Percentiles rank a stretch among this genome's conserved stretches.
Conservation (phyloP, 2,329 filamentous ascomycete genomes). For the Ascocoryne sarcoides region DNA sequence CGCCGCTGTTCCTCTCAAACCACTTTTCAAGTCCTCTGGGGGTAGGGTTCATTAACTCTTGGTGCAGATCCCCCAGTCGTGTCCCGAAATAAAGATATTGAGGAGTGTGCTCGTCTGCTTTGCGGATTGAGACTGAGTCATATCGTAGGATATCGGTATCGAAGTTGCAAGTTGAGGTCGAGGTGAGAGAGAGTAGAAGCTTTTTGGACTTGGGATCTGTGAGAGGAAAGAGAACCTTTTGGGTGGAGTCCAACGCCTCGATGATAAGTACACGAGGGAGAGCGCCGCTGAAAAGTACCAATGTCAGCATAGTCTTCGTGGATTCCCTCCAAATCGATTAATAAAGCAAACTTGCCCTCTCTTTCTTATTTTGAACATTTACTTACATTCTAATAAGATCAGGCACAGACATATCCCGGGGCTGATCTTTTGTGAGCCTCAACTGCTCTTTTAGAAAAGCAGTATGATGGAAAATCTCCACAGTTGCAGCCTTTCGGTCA, state of each 20-base stretch:
- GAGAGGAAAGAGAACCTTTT: conserved; percentile 21
- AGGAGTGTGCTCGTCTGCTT: conserved; percentile 15
- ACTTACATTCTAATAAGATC: conserved; percentile 11
- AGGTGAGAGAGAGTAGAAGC: conserved; percentile 12
- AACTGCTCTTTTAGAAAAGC: conserved; percentile 27
- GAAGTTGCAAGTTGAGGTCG: conserved; percentile 10
- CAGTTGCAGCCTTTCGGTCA: conserved; percentile 19
- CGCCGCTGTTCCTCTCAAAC: conserved; percentile 23
- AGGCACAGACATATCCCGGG: conserved; percentile 2
- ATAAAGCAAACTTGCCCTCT: too few species aligned
- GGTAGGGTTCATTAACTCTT: conserved; percentile 22
- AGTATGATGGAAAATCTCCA: conserved; percentile 27
- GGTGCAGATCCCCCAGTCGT: conserved; percentile 21
- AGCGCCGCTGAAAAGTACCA: conserved; percentile 5
- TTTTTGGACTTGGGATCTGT: conserved; percentile 13
- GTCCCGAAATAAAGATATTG: conserved; percentile 24
- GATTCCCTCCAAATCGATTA: too few species aligned
- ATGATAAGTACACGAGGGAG: conserved; percentile 21
- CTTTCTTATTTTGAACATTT: too few species aligned
- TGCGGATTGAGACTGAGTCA: conserved; percentile 6
- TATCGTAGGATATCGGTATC: conserved; percentile 11
- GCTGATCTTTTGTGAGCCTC: conserved; percentile 9
- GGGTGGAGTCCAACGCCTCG: conserved; percentile 23
- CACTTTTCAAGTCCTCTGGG: conserved; percentile 22
- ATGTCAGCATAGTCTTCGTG: not conserved